Conservation (phyloP, 2,329 filamentous ascomycete genomes). For the Microcyclospora pomicola region DNA sequence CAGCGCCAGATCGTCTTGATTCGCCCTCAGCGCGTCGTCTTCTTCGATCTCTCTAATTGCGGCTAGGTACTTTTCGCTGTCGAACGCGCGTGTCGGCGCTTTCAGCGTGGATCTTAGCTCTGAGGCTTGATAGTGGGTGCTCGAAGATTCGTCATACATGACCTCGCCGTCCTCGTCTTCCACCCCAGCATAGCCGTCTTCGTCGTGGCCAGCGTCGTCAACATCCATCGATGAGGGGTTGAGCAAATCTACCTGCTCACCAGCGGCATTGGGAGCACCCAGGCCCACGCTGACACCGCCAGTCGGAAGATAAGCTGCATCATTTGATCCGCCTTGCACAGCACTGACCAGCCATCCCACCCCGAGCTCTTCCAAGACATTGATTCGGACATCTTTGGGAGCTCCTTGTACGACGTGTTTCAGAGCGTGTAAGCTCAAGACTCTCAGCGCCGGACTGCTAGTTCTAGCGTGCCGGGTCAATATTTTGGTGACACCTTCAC, state of each 20-base stretch:
- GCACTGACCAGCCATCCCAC: slow-evolving; percentile 69
- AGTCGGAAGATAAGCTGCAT: slow-evolving; percentile 23
- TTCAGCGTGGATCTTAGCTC: slow-evolving; percentile 21
- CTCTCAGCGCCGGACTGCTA: slow-evolving; percentile 59
- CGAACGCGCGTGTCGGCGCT: slow-evolving; percentile 11
- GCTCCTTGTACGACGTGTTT: slow-evolving; percentile 76
- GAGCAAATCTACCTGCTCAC: slow-evolving; percentile 45
- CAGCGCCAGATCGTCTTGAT: slow-evolving; percentile 66
- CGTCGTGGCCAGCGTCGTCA: slow-evolving; percentile 15
- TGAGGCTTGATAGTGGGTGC: slow-evolving; percentile 24
- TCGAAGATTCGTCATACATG: slow-evolving; percentile 28
- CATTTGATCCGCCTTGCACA: slow-evolving; percentile 45
- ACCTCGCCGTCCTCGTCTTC: slow-evolving; percentile 33
- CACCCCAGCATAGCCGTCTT: slow-evolving; percentile 15
- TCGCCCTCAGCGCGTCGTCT: slow-evolving; percentile 52
- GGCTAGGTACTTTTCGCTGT: slow-evolving; percentile 16
- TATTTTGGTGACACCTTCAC: slow-evolving; percentile 58
- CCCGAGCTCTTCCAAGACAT: slow-evolving; percentile 62
- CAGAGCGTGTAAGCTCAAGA: slow-evolving; percentile 84
- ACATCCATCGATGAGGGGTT: slow-evolving; percentile 33
- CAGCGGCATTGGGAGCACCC: slow-evolving; percentile 42
- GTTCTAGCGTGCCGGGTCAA: slow-evolving; percentile 78
- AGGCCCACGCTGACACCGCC: slow-evolving; percentile 28
- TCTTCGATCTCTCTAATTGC: slow-evolving; percentile 37
- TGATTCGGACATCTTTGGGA: slow-evolving; percentile 57